These are phyloP conservation scores for Oemleria cerasiformis DNA, from an alignment of 306 rosid genomes.

Conservation along the genomic window DNA sequence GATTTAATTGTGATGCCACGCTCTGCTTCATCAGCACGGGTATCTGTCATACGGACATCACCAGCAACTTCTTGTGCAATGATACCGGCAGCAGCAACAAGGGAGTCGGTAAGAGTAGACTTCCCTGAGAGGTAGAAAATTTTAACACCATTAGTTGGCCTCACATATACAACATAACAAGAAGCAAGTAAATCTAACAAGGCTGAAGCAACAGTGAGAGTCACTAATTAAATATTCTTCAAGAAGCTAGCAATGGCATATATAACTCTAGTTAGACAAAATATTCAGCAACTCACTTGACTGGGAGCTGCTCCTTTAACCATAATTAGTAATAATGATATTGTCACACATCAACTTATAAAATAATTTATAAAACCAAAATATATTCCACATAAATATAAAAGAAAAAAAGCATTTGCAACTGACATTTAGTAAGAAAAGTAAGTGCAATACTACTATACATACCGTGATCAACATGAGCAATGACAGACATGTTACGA, in stretches of 20 bases:
- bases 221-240: not conserved
- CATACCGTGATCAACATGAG: constrained; percentile 87
- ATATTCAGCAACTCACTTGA: not conserved
- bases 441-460: not conserved
- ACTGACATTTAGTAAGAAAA: not conserved
- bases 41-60: constrained; percentile 92
- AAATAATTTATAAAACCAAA: not conserved
- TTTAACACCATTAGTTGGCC: not conserved
- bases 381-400: no score
- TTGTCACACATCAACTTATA: not conserved
- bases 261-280: not conserved
- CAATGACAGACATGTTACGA: constrained; percentile 96
- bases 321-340: not conserved
- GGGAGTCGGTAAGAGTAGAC: constrained; percentile 77
- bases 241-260: not conserved
- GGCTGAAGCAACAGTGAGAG: no score
- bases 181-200: not conserved
- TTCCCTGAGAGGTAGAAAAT: constrained; percentile 21
- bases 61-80: constrained; percentile 88
- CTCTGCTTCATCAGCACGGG: constrained; percentile 91
- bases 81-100: constrained; percentile 96
- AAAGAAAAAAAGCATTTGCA: not conserved
- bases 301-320: not conserved
- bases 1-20: constrained; percentile 95
- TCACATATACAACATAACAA: not conserved